Evolutionary conservation across 345 rosid genomes (phyloP).

Genomic region (Excoecaria agallocha): DNA sequence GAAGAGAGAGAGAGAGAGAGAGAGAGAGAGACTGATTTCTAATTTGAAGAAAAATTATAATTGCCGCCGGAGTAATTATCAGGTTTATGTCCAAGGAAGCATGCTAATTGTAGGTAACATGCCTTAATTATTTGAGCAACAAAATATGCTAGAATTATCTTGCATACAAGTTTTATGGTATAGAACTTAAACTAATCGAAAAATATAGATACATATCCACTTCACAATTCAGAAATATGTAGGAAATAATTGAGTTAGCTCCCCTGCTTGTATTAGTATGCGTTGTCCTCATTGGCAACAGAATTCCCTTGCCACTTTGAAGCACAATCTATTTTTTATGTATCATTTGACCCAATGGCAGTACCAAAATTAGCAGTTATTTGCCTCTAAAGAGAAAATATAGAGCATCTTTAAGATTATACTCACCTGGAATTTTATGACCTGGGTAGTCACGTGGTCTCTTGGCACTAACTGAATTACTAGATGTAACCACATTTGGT

Average conservation of each 20-base stretch:
- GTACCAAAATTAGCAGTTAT: neutral
- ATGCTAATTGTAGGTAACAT: neutral
- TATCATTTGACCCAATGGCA: neutral
- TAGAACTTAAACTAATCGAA: neutral
- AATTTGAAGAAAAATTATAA: neutral
- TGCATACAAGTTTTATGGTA: neutral
- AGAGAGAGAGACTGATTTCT: neutral
- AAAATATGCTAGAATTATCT: neutral
- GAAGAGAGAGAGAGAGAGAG: neutral
- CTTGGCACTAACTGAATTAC: slow-evolving; percentile 39
- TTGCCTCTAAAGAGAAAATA: slow-evolving; percentile 11
- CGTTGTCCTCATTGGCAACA: neutral
- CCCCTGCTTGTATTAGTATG: neutral
- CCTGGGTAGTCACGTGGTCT: slow-evolving; percentile 48
- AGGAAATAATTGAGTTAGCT: neutral
- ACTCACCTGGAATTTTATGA: slow-evolving; percentile 60
- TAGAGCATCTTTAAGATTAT: neutral
- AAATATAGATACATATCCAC: neutral
- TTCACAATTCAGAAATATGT: neutral
- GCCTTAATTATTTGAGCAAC: neutral
- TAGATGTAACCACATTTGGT: slow-evolving; percentile 33
- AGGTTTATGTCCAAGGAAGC: neutral
- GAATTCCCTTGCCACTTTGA: neutral
- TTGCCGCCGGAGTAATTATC: neutral
- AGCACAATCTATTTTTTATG: slow-evolving; percentile 1